Evolutionary conservation across 2,329 filamentous ascomycete genomes (phyloP).

Genomic region (Calonectria pseudoturangicola): DNA sequence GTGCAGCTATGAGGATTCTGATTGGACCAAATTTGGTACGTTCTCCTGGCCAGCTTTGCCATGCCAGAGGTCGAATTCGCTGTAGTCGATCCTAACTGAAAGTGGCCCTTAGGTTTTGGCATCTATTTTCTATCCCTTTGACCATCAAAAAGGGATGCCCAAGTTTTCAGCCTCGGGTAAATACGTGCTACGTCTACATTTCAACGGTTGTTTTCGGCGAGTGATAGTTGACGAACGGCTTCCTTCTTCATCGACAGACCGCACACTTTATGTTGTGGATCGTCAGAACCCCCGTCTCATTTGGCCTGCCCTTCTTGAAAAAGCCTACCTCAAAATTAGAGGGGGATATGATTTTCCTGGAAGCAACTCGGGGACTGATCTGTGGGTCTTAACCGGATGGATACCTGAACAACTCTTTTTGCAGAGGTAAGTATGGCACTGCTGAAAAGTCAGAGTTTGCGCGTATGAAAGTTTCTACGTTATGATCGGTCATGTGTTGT

Average conservation of each 20-base stretch:
- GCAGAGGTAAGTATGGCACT: constrained; percentile 74
- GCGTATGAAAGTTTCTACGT: background rate
- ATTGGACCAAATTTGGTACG: constrained; percentile 81
- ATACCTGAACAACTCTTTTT: constrained; percentile 96
- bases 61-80: background rate
- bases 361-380: constrained; percentile 95
- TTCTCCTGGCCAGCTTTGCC: background rate
- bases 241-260: constrained; percentile 83
- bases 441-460: background rate
- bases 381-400: constrained; percentile 96
- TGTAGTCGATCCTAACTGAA: constrained; percentile 27
- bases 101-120: constrained; percentile 76
- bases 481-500: background rate
- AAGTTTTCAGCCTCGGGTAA: constrained; percentile 85
- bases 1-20: constrained; percentile 83
- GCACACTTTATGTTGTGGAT: constrained; percentile 91
- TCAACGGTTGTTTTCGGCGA: constrained; percentile 93
- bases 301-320: constrained; percentile 95
- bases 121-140: constrained; percentile 84
- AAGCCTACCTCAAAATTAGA: constrained; percentile 95
- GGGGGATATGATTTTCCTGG: constrained; percentile 98
- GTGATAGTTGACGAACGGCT: constrained; percentile 93
- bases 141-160: constrained; percentile 74
- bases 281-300: constrained; percentile 86
- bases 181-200: constrained; percentile 94